These are phyloP conservation scores for Hypericum androsaemum DNA, from an alignment of 345 rosid species.

Conservation along the genomic window DNA sequence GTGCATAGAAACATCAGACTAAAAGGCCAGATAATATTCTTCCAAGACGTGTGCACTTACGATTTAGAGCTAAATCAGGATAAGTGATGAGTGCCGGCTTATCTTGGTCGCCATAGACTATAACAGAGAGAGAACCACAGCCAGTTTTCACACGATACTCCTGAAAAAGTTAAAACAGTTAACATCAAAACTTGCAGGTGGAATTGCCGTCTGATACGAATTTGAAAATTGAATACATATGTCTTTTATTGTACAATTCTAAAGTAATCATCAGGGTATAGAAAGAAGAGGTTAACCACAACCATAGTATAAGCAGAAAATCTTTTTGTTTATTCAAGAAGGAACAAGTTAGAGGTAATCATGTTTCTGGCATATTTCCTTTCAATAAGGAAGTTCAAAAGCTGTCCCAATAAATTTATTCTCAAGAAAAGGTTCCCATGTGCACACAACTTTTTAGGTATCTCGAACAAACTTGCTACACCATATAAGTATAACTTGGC, in stretches of 20 bases:
- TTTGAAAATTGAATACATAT: too few species aligned
- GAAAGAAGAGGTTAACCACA: too few species aligned
- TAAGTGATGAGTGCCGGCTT: conserved; percentile 83
- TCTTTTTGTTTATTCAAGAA: too few species aligned
- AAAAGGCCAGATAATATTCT: too few species aligned
- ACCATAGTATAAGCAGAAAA: too few species aligned
- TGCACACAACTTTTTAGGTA: conserved; percentile 27
- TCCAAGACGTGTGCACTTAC: conserved; percentile 29
- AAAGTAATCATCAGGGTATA: too few species aligned
- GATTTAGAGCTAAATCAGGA: conserved; percentile 78
- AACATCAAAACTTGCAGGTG: conserved; percentile 4
- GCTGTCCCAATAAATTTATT: conserved; percentile 20
- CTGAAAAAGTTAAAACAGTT: conserved; percentile 27
- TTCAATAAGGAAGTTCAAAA: conserved; percentile 7
- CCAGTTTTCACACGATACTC: conserved; percentile 68
- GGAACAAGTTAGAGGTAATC: conserved; percentile 9
- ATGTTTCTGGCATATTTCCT: conserved; percentile 11
- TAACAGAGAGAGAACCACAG: conserved; percentile 70
- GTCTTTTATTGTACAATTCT: too few species aligned
- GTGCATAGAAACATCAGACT: too few species aligned
- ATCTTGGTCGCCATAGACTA: conserved; percentile 72
- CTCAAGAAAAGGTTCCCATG: conserved; percentile 40
- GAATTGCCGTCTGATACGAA: background rate
- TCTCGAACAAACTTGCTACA: conserved; percentile 14
- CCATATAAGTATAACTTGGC: conserved; percentile 9